phyloP scores from a whole-genome alignment of 768 basidiomycete species.

The Mycena albidolilacea region DNA sequence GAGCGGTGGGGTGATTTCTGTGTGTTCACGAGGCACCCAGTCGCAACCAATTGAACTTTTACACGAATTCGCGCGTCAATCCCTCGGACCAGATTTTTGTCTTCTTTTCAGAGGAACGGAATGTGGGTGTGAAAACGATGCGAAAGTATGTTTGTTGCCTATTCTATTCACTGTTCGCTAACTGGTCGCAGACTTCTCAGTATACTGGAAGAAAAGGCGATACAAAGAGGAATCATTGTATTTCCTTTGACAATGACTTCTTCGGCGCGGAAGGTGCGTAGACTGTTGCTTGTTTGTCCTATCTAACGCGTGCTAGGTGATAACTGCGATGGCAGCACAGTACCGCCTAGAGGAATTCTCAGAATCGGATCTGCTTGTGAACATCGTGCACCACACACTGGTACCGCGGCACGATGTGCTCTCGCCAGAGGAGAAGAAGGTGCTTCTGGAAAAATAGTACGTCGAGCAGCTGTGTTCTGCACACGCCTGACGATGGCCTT shows the following conservation, averaged over 20 bases:
- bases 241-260: constrained; percentile 98
- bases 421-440: constrained; percentile 86
- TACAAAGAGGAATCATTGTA: constrained; percentile 93
- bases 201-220: constrained; percentile 93
- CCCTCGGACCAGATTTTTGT: constrained; percentile 89
- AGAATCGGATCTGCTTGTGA: constrained; percentile 95
- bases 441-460: constrained; percentile 93
- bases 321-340: constrained; percentile 88
- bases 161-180: constrained; percentile 11
- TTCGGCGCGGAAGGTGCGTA: constrained; percentile 88
- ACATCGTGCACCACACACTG: constrained; percentile 96
- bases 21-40: constrained; percentile 57
- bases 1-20: constrained; percentile 11
- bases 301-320: constrained; percentile 71
- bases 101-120: constrained; percentile 96
- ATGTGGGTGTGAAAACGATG: constrained; percentile 98
- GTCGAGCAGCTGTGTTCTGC: constrained; percentile 51
- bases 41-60: constrained; percentile 92
- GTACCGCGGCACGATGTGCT: constrained; percentile 96
- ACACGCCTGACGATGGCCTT: constrained; percentile 23
- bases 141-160: constrained; percentile 78
- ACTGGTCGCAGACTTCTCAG: constrained; percentile 76
- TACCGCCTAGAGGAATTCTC: constrained; percentile 97
- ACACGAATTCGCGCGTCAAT: constrained; percentile 79
- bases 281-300: constrained; percentile 13